phyloP scores from a whole-genome alignment of 2,329 filamentous ascomycete species.

The Didymella keratinophila region DNA sequence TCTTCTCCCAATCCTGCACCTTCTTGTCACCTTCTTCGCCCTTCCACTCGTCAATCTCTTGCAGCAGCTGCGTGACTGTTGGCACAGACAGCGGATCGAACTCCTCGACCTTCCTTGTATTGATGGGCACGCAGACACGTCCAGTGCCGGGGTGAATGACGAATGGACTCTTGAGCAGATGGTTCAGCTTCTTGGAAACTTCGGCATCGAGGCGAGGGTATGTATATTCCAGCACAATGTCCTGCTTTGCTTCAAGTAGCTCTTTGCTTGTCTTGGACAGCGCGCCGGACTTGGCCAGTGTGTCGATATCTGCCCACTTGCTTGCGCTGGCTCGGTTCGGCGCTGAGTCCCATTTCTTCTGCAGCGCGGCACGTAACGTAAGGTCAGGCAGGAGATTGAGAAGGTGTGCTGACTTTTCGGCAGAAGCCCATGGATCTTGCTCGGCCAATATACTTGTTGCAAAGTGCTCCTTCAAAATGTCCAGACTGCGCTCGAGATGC shows the following conservation, averaged over 20 bases:
- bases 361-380: conserved; percentile 76
- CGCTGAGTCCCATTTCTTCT: conserved; percentile 88
- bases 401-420: conserved; percentile 77
- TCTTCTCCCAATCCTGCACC: conserved; percentile 94
- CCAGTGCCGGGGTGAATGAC: conserved; percentile 96
- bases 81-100: conserved; percentile 92
- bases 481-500: conserved; percentile 84
- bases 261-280: conserved; percentile 76
- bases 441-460: conserved; percentile 79
- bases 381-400: conserved; percentile 86
- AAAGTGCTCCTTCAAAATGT: conserved; percentile 85
- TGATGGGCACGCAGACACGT: conserved; percentile 93
- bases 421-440: conserved; percentile 81
- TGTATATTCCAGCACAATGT: conserved; percentile 95
- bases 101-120: conserved; percentile 73
- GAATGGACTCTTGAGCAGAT: conserved; percentile 96
- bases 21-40: conserved; percentile 60
- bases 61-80: conserved; percentile 81
- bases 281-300: conserved; percentile 77
- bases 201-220: conserved; percentile 97
- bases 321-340: conserved; percentile 76
- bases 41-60: conserved; percentile 86
- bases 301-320: conserved; percentile 96
- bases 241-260: conserved; percentile 89
- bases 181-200: conserved; percentile 97